These are phyloP conservation scores for Vachellia collinsii DNA, from an alignment of 306 rosid genomes.

Conservation along the genomic window DNA sequence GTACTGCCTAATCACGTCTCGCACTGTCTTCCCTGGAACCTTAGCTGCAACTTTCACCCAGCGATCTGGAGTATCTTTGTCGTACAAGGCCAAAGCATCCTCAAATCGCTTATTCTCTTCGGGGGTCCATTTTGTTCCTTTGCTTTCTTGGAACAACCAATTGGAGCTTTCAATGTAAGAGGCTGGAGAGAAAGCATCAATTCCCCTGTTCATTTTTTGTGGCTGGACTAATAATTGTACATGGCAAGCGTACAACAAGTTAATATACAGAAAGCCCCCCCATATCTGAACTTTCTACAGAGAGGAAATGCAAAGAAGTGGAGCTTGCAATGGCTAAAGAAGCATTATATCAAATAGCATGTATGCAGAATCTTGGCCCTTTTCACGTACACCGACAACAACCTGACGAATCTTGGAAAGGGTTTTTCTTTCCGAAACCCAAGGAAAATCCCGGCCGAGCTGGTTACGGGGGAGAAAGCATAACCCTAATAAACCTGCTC, in stretches of 20 bases:
- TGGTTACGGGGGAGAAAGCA: constrained; percentile 39
- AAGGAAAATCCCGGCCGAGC: constrained; percentile 42
- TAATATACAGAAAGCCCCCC: no score
- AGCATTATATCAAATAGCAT: constrained; percentile 45
- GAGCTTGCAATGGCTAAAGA: constrained; percentile 41
- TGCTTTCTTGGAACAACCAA: constrained; percentile 82
- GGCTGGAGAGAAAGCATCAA: constrained; percentile 70
- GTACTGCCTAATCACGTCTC: constrained; percentile 90
- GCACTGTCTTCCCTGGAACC: constrained; percentile 85
- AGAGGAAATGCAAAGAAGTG: constrained; percentile 52
- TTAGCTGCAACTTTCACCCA: constrained; percentile 75
- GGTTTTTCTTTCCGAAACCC: constrained; percentile 44
- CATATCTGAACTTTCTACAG: not conserved
- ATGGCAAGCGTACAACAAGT: constrained; percentile 33
- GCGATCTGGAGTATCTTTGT: constrained; percentile 78
- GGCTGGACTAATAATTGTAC: constrained; percentile 16
- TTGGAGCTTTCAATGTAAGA: constrained; percentile 64
- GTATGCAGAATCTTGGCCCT: constrained; percentile 48
- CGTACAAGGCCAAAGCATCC: constrained; percentile 77
- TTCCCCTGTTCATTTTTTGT: constrained; percentile 57
- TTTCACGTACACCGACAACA: constrained; percentile 46
- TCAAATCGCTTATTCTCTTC: constrained; percentile 87
- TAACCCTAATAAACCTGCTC: constrained; percentile 47
- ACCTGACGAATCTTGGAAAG: constrained; percentile 52
- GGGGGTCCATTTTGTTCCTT: constrained; percentile 71